A percentile compares a stretch with the other conserved stretches of the same genome.
These are phyloP conservation scores for Ogataea neopini DNA, from an alignment of 805 yeast species.

Conservation along the genomic window DNA sequence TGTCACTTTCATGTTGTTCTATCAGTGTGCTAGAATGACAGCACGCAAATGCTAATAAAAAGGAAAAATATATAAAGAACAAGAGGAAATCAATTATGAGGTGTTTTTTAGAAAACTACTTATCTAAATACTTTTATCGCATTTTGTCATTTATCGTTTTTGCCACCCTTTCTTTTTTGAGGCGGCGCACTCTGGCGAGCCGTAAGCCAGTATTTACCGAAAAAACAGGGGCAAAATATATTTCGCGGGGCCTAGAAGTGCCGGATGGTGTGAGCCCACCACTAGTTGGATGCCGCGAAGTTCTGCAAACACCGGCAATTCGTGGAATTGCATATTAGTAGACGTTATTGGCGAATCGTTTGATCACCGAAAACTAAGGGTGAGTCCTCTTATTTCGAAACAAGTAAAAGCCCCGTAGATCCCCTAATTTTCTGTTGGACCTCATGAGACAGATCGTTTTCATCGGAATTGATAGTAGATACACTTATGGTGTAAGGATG, in stretches of 20 bases:
- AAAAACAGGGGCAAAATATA: not conserved
- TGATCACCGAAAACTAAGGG: no score
- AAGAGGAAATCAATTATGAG: not conserved
- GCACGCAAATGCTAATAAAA: not conserved
- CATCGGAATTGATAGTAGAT: not conserved
- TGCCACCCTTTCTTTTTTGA: conserved; percentile 22
- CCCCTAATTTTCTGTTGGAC: no score
- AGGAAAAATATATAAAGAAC: not conserved
- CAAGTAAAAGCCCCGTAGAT: no score
- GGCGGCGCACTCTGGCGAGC: conserved; percentile 5
- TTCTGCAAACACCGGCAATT: no score
- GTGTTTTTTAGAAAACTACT: not conserved
- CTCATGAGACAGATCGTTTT: no score
- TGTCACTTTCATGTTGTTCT: conserved; percentile 45
- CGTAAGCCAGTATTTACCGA: not conserved
- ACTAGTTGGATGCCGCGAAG: no score
- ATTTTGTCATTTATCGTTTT: conserved; percentile 10
- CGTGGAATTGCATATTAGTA: no score
- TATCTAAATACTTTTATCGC: conserved; percentile 5
- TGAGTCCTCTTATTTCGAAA: no score
- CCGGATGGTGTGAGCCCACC: no score
- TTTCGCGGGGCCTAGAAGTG: not conserved
- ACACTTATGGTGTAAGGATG: conserved; percentile 4
- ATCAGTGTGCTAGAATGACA: not conserved
- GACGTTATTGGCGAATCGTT: no score